Conservation (phyloP, 108 stramenopile species). For the Discostella pseudostelligera region DNA sequence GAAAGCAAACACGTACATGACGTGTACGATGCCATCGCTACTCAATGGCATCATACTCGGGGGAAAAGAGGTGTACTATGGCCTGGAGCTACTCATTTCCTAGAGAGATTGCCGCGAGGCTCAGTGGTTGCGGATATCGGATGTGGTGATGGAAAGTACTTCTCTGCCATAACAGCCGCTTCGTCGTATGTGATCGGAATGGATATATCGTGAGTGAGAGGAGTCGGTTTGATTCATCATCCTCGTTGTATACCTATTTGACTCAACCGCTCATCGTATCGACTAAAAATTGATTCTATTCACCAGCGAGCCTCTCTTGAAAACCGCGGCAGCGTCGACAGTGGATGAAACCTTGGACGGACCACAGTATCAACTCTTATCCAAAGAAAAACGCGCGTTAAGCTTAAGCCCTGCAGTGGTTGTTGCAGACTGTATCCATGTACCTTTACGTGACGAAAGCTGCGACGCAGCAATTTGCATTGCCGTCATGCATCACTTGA, state of each 20-base stretch:
- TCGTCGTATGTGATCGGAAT: slow-evolving; percentile 93
- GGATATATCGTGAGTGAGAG: slow-evolving; percentile 73
- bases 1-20: slow-evolving; percentile 93
- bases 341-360: slow-evolving; percentile 17
- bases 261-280: no score
- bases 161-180: slow-evolving; percentile 68
- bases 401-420: slow-evolving; percentile 73
- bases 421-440: slow-evolving; percentile 87
- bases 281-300: no score
- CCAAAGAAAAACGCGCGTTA: slow-evolving; percentile 49
- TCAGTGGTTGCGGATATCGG: slow-evolving; percentile 94
- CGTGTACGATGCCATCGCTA: slow-evolving; percentile 97
- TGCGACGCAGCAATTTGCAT: slow-evolving; percentile 97
- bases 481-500: slow-evolving; percentile 98
- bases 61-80: slow-evolving; percentile 93
- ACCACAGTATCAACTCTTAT: slow-evolving; percentile 64
- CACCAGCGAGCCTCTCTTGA: slow-evolving; percentile 48
- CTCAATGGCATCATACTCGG: slow-evolving; percentile 96
- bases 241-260: no score
- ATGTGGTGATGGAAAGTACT: slow-evolving; percentile 97
- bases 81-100: slow-evolving; percentile 92
- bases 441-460: slow-evolving; percentile 77
- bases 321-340: slow-evolving; percentile 21
- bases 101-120: slow-evolving; percentile 68
- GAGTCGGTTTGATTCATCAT: no score